Evolutionary conservation across 352 stramenopile genomes (phyloP), one percentile per base, ranked within the genome.

Genomic region (Phytophthora sp.): DNA sequence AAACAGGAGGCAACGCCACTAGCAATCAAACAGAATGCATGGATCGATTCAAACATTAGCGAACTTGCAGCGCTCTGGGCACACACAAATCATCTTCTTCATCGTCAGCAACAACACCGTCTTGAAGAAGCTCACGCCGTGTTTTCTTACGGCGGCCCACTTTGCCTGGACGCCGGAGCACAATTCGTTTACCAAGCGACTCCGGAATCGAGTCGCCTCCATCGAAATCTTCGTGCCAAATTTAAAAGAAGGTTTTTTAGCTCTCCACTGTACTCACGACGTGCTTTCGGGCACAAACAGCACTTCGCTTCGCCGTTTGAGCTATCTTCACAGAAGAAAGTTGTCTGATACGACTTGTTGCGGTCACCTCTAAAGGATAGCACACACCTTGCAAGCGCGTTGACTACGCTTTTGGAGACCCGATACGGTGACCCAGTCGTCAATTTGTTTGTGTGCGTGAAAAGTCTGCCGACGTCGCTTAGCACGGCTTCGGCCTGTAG

Each of bases 161-260:
- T n/a, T 45, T 30, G 5, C 32, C n/a, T 9, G 52, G n/a, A 41
- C 52, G 52, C 10, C 52, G 35, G 7, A 60, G 21, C 6, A 60
- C 52, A 18, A 60, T 20, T 13, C 52, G 52, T 28, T 60, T 60
- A 20, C 39, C 39, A 5, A 60, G 13, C 6, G 24, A 13, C 13
- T 15, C 52, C 24, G 52, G 28, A 32, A 60, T 60, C 2, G 17
- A 15, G 3, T 5, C 26, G 5, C 52, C 52, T 12, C 52, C 35
- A 17, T 24, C 27, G 26, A 60, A 60, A 27, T 60, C 39, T n/a
- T 51, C 52, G 12, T 60, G 38, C 52, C 52, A 60, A 11, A 60
- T 26, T 43, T 39, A 17, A 11, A 41, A 41, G 13, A 13, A 41
- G 5, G 34, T 41, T 17, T 41, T 41, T 6, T 20, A 11, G 6